Percentiles rank a stretch among this genome's conserved stretches.
phyloP scores from a whole-genome alignment of 2,329 filamentous ascomycete genomes.

The Calonectria hawksworthii region DNA sequence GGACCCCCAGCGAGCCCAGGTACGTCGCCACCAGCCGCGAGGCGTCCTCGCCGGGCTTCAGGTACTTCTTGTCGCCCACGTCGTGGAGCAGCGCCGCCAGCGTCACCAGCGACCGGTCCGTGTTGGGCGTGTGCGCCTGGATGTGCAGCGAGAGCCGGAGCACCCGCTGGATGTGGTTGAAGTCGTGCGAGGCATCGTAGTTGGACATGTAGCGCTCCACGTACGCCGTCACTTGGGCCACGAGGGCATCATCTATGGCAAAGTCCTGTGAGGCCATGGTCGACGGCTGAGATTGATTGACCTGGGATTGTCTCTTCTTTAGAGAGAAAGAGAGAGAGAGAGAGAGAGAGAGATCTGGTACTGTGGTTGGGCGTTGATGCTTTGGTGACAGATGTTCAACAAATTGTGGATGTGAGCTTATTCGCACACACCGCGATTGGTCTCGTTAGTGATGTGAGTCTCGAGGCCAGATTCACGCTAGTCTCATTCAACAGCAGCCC shows the following conservation, averaged over 20 bases:
- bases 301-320: not conserved
- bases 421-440: not conserved
- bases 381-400: not conserved
- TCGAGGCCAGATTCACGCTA: not conserved
- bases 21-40: slow-evolving; percentile 69
- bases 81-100: slow-evolving; percentile 88
- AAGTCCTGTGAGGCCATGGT: slow-evolving; percentile 43
- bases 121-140: slow-evolving; percentile 62
- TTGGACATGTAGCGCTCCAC: slow-evolving; percentile 80
- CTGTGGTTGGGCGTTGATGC: not conserved
- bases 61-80: slow-evolving; percentile 89
- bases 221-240: slow-evolving; percentile 72
- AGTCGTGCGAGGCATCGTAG: slow-evolving; percentile 91
- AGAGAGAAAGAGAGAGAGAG: too few relatives aligned
- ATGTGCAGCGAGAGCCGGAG: slow-evolving; percentile 79
- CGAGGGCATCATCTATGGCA: slow-evolving; percentile 55
- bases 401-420: not conserved
- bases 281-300: not conserved
- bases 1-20: slow-evolving; percentile 70
- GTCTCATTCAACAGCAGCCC: not conserved
- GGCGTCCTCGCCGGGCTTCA: slow-evolving; percentile 68
- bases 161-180: slow-evolving; percentile 85
- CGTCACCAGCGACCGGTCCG: slow-evolving; percentile 66
- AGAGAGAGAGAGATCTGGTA: not conserved
- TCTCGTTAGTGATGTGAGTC: not conserved